A percentile compares a stretch with the other conserved stretches of the same genome.
Evolutionary conservation across 805 yeast genomes (phyloP).

Genomic region (Starmerella kuoi): DNA sequence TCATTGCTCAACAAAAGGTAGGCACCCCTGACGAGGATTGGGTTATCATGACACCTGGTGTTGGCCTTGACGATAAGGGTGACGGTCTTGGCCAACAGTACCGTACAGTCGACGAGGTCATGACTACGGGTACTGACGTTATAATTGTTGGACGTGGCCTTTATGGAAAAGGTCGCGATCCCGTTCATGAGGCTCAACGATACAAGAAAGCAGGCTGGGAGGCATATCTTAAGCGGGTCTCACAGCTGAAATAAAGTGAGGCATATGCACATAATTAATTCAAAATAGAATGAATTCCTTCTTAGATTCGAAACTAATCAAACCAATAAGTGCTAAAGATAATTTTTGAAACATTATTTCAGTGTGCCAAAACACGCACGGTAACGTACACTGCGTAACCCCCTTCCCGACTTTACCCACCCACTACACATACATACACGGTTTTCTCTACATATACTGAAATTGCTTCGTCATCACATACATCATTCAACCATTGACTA

Average conservation of each 20-base stretch:
- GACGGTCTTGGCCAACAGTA: conserved; percentile 95
- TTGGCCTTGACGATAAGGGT: conserved; percentile 92
- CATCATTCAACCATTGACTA: conserved; percentile 1
- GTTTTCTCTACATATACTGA: no score
- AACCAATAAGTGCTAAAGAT: background rate
- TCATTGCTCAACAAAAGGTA: conserved; percentile 86
- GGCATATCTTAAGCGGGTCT: conserved; percentile 49
- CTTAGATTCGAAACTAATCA: no score
- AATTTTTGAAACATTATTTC: no score
- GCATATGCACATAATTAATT: background rate
- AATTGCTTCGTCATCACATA: background rate
- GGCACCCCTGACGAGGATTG: conserved; percentile 70
- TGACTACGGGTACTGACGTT: conserved; percentile 77
- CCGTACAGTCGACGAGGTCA: conserved; percentile 77
- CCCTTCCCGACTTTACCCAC: no score
- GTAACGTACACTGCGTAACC: no score
- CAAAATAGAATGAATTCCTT: background rate
- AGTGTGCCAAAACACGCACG: no score
- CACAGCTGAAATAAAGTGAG: background rate
- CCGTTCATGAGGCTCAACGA: conserved; percentile 72
- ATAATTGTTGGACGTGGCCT: conserved; percentile 98
- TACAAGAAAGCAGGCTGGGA: conserved; percentile 92
- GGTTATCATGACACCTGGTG: conserved; percentile 97
- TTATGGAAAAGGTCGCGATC: conserved; percentile 89
- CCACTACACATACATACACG: no score